phyloP scores from a whole-genome alignment of 2,329 filamentous ascomycete species.

The Neoascochyta sp. region DNA sequence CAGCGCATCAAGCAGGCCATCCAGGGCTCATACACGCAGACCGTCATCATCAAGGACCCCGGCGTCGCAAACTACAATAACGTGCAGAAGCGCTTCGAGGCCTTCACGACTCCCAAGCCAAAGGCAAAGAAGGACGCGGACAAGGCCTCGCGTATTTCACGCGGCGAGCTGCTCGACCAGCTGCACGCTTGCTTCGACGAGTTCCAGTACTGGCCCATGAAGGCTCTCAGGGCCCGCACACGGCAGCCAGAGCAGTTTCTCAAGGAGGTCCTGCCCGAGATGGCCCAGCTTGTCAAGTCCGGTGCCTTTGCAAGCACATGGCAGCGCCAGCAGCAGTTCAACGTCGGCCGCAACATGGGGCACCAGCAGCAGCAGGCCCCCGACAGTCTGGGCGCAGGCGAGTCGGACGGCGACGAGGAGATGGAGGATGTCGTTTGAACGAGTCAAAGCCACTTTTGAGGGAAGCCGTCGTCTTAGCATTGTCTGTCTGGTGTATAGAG shows the following conservation, averaged over 20 bases:
- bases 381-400: constrained; percentile 52
- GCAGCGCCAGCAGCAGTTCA: constrained; percentile 69
- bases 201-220: constrained; percentile 93
- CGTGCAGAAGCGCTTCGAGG: constrained; percentile 31
- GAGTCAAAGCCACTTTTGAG: not conserved
- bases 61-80: constrained; percentile 24
- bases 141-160: constrained; percentile 86
- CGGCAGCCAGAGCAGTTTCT: constrained; percentile 92
- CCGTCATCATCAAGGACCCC: constrained; percentile 28
- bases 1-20: constrained; percentile 47
- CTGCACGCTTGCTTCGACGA: constrained; percentile 80
- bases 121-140: constrained; percentile 44
- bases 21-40: constrained; percentile 28
- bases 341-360: constrained; percentile 42
- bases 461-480: no score
- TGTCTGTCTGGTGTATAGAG: constrained; percentile 1
- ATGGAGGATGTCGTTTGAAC: constrained; percentile 68
- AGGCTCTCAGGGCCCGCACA: constrained; percentile 70
- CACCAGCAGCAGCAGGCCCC: constrained; percentile 35
- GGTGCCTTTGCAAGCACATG: constrained; percentile 84
- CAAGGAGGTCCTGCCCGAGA: constrained; percentile 75
- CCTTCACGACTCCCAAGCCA: constrained; percentile 26
- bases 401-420: constrained; percentile 66
- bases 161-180: constrained; percentile 80
- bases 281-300: constrained; percentile 77